phyloP scores from a whole-genome alignment of 345 rosid genomes.

The Citrus mangshanensis region DNA sequence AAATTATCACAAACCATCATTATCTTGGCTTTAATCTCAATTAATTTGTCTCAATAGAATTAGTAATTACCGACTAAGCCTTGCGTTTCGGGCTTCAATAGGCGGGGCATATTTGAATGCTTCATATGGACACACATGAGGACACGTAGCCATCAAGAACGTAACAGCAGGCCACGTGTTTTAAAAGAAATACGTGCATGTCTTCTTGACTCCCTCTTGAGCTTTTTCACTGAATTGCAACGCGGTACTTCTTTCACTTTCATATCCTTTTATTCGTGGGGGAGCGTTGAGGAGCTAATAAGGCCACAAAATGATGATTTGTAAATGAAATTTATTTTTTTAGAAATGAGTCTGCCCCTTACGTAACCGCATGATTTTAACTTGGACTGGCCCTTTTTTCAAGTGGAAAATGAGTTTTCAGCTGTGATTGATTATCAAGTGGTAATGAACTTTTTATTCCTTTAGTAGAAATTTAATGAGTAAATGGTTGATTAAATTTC shows the following conservation, averaged over 20 bases:
- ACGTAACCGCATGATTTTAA: not conserved
- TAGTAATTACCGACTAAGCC: not conserved
- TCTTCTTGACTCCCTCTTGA: no score
- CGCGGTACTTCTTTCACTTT: not conserved
- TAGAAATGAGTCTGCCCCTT: not conserved
- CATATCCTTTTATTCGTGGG: not conserved
- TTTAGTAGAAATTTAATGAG: not conserved
- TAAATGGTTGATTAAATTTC: not conserved
- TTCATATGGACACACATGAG: not conserved
- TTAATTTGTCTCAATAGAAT: no score
- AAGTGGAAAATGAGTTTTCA: not conserved
- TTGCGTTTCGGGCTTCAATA: not conserved
- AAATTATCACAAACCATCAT: not conserved
- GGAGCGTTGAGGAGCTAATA: no score
- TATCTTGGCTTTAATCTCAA: not conserved
- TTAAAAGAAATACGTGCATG: no score
- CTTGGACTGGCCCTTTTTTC: not conserved
- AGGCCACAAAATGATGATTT: not conserved
- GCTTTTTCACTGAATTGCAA: no score
- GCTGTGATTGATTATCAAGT: not conserved
- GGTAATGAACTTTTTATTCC: not conserved
- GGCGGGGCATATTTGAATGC: no score
- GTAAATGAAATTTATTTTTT: not conserved
- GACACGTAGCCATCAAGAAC: not conserved
- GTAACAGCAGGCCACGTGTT: not conserved